Evolutionary conservation across 2,329 filamentous ascomycete species (phyloP).

Genomic region (Fusarium humuli): DNA sequence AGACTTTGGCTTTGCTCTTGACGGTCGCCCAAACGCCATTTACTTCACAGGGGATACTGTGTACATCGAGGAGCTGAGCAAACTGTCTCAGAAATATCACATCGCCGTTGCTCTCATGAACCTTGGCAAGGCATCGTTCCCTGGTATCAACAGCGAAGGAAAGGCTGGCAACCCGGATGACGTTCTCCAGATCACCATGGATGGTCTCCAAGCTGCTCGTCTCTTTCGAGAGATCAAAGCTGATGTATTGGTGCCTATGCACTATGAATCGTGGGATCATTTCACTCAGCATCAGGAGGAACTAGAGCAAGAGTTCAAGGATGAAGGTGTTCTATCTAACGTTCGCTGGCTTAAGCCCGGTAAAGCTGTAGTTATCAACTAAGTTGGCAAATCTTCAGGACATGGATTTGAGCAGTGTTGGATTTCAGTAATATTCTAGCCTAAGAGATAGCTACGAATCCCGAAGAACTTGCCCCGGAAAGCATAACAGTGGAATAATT

Average conservation of each 20-base stretch:
- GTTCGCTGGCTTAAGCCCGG: not conserved
- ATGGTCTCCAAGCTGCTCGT: constrained; percentile 2
- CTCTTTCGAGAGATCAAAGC: constrained; percentile 5
- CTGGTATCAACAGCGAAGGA: not conserved
- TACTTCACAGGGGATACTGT: not conserved
- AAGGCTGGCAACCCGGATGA: not conserved
- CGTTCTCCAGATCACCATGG: constrained; percentile 16
- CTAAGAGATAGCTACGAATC: no score
- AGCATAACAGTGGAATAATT: no score
- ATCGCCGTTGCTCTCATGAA: constrained; percentile 4
- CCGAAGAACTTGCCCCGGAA: no score
- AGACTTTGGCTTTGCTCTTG: not conserved
- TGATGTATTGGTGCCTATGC: constrained; percentile 16
- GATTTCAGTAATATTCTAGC: fast-evolving
- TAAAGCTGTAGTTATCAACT: not conserved
- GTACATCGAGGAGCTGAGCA: not conserved
- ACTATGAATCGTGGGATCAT: constrained; percentile 17
- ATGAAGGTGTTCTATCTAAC: not conserved
- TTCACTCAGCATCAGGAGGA: not conserved
- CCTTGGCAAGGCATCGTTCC: not conserved
- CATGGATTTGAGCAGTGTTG: not conserved
- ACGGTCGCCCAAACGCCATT: not conserved
- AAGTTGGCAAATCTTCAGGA: not conserved
- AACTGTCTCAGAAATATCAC: not conserved
- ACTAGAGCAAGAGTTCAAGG: not conserved